Evolutionary conservation across 768 basidiomycete species (phyloP), one percentile per base, ranked within the genome.

Genomic region (Trametes sanguinea): DNA sequence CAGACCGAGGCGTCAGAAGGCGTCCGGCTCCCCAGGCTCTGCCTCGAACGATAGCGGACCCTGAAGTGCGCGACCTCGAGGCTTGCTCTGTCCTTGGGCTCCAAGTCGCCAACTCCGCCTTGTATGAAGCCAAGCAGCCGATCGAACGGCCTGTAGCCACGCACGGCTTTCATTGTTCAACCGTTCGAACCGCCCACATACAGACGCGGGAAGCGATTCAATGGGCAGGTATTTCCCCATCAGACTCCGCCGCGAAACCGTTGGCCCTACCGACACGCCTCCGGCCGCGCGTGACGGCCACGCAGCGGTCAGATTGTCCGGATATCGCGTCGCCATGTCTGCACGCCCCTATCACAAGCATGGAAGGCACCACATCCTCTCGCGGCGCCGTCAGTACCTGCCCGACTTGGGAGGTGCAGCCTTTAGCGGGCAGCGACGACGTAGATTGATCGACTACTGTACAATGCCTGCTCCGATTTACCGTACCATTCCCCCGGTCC

Each of bases 21-120:
- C 40, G 40, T 33, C 54, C 39, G 39, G 56, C 56, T 42, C 27
- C 17, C 48, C 29, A 14, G 48, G 48, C 55, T 47, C 46, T 10
- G 45, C 55, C 35, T 39, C 48, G 48, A 9, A 51, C 39, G 39
- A 22, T 48, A 22, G 46, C 57, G 57, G 57, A 57, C 46, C 43
- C 57, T 57, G 47, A 57, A 57, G 46, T 43, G 39, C n/a, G 39
- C 29, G 22, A 48, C 57, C 57, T 57, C 57, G 57, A 57, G 57
- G 57, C 57, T 47, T 6, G n/a, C 9, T 48, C 47, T 39, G 35
- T 6, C 46, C 22, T 9, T 48, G 35, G 35, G 37, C 14, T 22
- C 37, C 47, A n/a, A 50, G 16, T 27, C 46, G 40, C 27, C 27
- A n/a, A 46, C 33, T 35, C 16, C 17, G 14, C 16, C 10, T 37